These are phyloP conservation scores for Oryza punctata DNA, from an alignment of 176 grass and related monocot species.

Conservation along the genomic window DNA sequence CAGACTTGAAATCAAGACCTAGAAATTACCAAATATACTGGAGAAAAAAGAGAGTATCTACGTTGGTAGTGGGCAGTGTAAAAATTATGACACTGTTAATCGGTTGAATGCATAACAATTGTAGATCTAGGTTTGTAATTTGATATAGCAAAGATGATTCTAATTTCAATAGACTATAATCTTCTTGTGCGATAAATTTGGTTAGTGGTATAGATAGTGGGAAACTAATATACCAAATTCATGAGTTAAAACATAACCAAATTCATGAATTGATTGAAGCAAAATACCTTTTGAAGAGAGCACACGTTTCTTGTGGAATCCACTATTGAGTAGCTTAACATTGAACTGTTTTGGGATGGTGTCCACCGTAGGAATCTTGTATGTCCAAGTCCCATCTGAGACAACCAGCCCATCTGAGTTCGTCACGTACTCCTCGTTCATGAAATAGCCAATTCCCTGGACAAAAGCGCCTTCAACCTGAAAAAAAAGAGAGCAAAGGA, in stretches of 20 bases:
- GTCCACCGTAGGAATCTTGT: constrained; percentile 90
- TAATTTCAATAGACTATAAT: not conserved
- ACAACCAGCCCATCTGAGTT: constrained; percentile 74
- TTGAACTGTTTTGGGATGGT: constrained; percentile 91
- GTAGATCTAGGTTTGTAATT: not conserved
- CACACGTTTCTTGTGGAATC: constrained; percentile 77
- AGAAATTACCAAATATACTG: not conserved
- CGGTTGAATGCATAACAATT: not conserved
- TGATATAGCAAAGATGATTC: not conserved
- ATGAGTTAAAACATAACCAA: not conserved
- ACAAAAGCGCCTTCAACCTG: constrained; percentile 95
- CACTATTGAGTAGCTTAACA: constrained; percentile 87
- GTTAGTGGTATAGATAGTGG: not conserved
- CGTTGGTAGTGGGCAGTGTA: not conserved
- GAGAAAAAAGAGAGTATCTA: not conserved
- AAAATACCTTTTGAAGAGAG: constrained; percentile 89
- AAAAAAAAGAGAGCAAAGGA: constrained; percentile 22
- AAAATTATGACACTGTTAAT: not conserved
- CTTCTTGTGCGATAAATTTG: not conserved
- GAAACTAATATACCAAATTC: not conserved
- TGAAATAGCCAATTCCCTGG: constrained; percentile 94
- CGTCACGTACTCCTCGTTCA: constrained; percentile 72
- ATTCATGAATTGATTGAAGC: not conserved
- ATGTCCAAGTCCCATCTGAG: constrained; percentile 94
- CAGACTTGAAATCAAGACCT: not conserved